Evolutionary conservation across 1,284 basidiomycete species (phyloP).

Genomic region (Chalciporus sp.): DNA sequence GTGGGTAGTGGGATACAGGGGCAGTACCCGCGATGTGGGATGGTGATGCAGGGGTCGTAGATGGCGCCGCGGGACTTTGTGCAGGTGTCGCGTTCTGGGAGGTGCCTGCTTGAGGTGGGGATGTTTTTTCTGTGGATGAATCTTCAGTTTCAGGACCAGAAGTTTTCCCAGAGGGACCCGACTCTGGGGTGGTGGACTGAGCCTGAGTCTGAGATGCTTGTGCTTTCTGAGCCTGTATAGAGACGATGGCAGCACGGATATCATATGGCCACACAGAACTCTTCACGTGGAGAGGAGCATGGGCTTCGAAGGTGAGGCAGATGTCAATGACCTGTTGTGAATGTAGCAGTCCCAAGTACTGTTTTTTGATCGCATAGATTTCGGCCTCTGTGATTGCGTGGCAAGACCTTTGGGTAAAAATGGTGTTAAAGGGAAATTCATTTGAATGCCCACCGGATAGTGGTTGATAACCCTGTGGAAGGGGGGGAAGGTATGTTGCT

Average conservation of each 20-base stretch:
- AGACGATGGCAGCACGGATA: conserved; percentile 60
- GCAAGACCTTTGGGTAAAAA: conserved; percentile 1
- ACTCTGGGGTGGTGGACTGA: conserved; percentile 10
- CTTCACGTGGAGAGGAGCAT: conserved; percentile 62
- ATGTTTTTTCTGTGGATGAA: conserved; percentile 19
- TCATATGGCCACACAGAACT: conserved; percentile 69
- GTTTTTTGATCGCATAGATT: conserved; percentile 63
- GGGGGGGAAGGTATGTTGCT: conserved; percentile 22
- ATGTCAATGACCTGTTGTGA: conserved; percentile 73
- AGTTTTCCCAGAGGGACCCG: conserved; percentile 10
- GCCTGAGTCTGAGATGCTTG: conserved; percentile 26
- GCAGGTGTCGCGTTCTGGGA: conserved; percentile 18
- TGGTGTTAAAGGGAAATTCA: background rate
- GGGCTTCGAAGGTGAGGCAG: conserved; percentile 68
- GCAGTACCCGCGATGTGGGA: conserved; percentile 31
- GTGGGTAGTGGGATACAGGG: conserved; percentile 47
- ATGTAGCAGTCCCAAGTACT: conserved; percentile 66
- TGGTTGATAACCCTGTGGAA: conserved; percentile 34
- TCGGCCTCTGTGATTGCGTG: conserved; percentile 29
- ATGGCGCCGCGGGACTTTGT: conserved; percentile 24
- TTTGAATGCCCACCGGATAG: conserved; percentile 29
- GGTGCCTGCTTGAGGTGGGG: conserved; percentile 23
- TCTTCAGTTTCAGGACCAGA: conserved; percentile 9
- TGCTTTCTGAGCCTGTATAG: conserved; percentile 42
- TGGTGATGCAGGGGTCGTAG: conserved; percentile 25